Base-by-base conservation (phyloP, 106 monocot species). In the Allium sativum region DNA sequence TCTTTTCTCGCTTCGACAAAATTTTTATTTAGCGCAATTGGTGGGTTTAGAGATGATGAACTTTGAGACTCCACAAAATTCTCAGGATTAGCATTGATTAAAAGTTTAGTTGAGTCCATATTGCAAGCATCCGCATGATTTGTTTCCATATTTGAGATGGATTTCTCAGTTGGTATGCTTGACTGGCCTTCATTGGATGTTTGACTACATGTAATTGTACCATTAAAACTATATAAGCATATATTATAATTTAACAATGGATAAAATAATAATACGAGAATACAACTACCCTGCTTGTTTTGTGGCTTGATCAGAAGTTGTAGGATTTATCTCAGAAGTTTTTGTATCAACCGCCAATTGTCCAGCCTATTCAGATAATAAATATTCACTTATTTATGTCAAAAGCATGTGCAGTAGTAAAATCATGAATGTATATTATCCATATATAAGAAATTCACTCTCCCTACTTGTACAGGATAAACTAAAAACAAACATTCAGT, bases 61-160 rank as follows among this genome's bases (percentile, higher is more conserved):
- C 56, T 64, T 62, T 68, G 64, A 44, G 77, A 74, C 15, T 77
- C 74, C 31, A 70, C 18, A 48, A 57, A 21, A 42, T 75, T 69
- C 67, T 56, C 70, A 9, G 19, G 18, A 9, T 46, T 18, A 58
- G 45, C 58, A 64, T 52, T 52, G 5, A 9, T 6, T 17, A 42
- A 42, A 59, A 31, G 52, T 71, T 65, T 77, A 60, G 16, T 71
- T 60, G 73, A 55, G 52, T 72, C 74, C 9, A 51, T 22, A 41
- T 65, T 65, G 12, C 53, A 67, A 20, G 43, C 31, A 64, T 43
- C 48, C 21, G 40, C 16, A 20, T 9, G 50, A 44, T 58, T 58
- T 18, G 13, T 40, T 8, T 56, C 53, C 42, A 48, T 41, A 15
- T 21, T 42, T 19, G 5, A 42, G 43, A 48, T 58, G 65, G 42